Evolutionary conservation across 345 rosid genomes (phyloP), one percentile per base, ranked within the genome.

Genomic region (Hibiscus trionum): DNA sequence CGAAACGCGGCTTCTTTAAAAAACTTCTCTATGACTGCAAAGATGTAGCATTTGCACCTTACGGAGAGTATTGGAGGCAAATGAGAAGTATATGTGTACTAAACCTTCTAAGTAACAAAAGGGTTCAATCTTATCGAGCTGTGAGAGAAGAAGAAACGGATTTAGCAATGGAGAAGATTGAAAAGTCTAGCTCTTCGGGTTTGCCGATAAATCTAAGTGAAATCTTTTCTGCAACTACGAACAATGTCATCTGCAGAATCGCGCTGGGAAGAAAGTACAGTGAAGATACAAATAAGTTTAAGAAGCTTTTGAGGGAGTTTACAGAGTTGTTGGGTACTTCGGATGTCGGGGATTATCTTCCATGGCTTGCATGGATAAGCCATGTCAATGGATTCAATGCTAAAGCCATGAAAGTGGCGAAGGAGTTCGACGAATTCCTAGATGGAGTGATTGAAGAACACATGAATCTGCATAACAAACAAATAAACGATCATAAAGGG

Each of bases 11-110:
- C 0, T 35, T 55, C 0, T 33, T 39, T 0, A 65, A 75, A 0
- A 83, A 67, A 27, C 82, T 91, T 62, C 50, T 86, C 27, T 81
- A 84, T 33, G 74, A 72, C 7, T 49, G 64, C 17, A 79, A 80
- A 26, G 88, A 88, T 59, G 26, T 86, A 16, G 37, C 86, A 0
- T 3, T 26, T 2, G 85, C 91, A 1, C 85, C 88, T 0, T 86
- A 89, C 26, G 90, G 91, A 11, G 90, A 91, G 69, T 88, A 89
- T 49, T 89, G 95, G 97, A 81, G 93, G 61, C 88, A 88, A 62
- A 76, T 86, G 72, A 89, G 79, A 77, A 83, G 87, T 68, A 44
- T 86, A 3, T 79, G 84, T 46, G 80, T 85, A 11, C 53, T 82
- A 2, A 85, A 83, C 52, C 82, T 91, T 47, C 76, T 89, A 5